Conservation (phyloP, 495 filamentous ascomycete genomes). For the Diplogelasinospora grovesii region DNA sequence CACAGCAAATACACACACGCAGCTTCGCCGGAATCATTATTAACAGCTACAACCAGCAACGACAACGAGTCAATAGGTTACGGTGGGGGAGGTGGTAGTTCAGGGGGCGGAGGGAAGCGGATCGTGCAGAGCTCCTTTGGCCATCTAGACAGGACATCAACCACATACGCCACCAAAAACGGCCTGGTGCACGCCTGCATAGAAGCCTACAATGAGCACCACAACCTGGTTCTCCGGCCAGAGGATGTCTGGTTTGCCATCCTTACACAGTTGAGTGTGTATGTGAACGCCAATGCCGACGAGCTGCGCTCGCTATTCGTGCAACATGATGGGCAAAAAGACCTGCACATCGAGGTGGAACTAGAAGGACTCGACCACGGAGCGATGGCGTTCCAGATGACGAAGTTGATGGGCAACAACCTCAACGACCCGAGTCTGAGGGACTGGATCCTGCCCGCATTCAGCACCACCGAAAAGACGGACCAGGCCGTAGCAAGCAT, state of each 20-base stretch:
- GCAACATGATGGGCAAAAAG: constrained; percentile 8
- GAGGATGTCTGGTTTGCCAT: constrained; percentile 59
- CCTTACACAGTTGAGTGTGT: constrained; percentile 47
- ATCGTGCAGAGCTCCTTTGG: constrained; percentile 29
- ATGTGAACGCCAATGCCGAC: constrained; percentile 43
- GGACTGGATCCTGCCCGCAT: constrained; percentile 40
- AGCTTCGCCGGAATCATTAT: constrained; percentile 15
- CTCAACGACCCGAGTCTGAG: constrained; percentile 28
- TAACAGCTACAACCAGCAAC: constrained; percentile 16
- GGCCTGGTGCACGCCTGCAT: constrained; percentile 46
- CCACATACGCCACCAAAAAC: constrained; percentile 35
- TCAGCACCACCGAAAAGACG: constrained; percentile 35
- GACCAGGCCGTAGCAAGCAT: constrained; percentile 38
- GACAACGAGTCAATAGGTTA: constrained; percentile 6
- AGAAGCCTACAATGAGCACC: constrained; percentile 49
- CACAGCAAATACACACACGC: constrained; percentile 9
- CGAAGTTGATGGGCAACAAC: constrained; percentile 29
- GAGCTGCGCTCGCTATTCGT: constrained; percentile 40
- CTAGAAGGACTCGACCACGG: constrained; percentile 30
- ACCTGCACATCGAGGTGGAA: constrained; percentile 33
- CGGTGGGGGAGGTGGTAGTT: too few relatives aligned
- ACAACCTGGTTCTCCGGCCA: constrained; percentile 49
- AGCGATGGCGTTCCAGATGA: constrained; percentile 32
- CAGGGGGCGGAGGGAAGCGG: constrained; percentile 5
- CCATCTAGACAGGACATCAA: constrained; percentile 19